Conservation (phyloP, 2,329 filamentous ascomycete species). For the Dendrostoma leiphaemia region DNA sequence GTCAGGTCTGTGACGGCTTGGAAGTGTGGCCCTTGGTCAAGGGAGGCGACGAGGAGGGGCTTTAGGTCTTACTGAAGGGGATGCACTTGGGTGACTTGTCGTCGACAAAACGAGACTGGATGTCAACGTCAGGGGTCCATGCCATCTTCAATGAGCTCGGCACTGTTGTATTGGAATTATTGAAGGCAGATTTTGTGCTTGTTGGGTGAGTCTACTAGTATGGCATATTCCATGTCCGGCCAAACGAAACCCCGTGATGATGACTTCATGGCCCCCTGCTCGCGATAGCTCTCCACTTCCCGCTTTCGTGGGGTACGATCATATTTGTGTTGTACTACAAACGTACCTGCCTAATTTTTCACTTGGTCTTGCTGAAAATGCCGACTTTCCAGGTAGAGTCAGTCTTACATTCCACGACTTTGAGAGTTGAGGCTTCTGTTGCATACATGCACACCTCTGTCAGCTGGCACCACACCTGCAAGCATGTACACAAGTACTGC, state of each 20-base stretch:
- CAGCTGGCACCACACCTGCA: too few relatives aligned
- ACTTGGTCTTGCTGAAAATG: background rate
- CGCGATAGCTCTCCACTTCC: background rate
- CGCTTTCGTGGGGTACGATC: background rate
- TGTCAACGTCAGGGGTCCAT: constrained; percentile 26
- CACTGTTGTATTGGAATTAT: too few relatives aligned
- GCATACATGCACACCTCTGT: background rate
- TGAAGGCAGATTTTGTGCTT: background rate
- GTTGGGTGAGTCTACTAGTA: background rate
- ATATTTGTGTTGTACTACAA: background rate
- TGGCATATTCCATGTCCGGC: background rate
- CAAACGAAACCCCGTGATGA: constrained; percentile 1
- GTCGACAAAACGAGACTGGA: constrained; percentile 55
- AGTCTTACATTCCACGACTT: background rate
- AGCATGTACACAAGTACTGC: too few relatives aligned
- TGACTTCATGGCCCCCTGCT: background rate
- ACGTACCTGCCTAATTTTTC: background rate
- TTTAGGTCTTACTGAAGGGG: constrained; percentile 54
- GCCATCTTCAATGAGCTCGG: constrained; percentile 24
- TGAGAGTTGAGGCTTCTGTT: background rate
- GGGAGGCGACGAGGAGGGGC: background rate
- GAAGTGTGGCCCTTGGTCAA: too few relatives aligned
- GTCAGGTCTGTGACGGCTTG: background rate
- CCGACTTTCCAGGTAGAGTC: background rate
- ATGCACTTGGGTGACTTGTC: constrained; percentile 78